Evolutionary conservation across 768 basidiomycete genomes (phyloP).

Genomic region (Pleurotus pulmonarius): DNA sequence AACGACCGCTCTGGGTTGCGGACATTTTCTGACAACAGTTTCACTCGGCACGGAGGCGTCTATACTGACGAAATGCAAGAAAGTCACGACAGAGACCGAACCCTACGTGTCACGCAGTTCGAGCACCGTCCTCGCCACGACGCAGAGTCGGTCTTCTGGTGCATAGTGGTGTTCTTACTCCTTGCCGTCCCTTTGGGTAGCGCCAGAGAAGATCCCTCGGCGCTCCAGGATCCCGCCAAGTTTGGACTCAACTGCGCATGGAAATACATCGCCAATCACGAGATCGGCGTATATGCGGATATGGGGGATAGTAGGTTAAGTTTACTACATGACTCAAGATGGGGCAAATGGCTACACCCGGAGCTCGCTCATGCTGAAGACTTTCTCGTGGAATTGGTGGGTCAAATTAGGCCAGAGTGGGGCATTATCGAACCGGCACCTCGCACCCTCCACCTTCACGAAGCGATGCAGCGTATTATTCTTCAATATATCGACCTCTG

Average conservation of each 20-base stretch:
- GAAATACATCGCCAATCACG: no score
- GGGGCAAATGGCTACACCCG: constrained; percentile 1
- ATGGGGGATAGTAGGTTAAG: no score
- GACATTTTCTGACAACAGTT: no score
- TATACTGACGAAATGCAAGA: background rate
- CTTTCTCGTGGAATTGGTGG: background rate
- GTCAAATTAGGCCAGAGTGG: background rate
- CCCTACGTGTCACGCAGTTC: no score
- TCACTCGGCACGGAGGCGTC: background rate
- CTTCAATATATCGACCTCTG: background rate
- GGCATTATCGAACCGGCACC: background rate
- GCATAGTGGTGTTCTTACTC: background rate
- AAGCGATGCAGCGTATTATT: constrained; percentile 8
- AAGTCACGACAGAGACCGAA: no score
- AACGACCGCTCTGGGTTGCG: no score
- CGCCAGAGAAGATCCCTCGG: no score
- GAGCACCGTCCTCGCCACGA: no score
- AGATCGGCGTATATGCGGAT: no score
- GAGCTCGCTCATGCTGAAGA: background rate
- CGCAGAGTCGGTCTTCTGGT: background rate
- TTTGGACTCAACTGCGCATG: no score
- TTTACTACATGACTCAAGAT: background rate
- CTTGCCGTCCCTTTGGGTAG: no score
- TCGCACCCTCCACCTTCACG: constrained; percentile 1
- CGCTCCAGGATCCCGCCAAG: no score